These are phyloP conservation scores for Magnaporthiopsis poae DNA, from an alignment of 2,329 filamentous ascomycete genomes.

Conservation along the genomic window DNA sequence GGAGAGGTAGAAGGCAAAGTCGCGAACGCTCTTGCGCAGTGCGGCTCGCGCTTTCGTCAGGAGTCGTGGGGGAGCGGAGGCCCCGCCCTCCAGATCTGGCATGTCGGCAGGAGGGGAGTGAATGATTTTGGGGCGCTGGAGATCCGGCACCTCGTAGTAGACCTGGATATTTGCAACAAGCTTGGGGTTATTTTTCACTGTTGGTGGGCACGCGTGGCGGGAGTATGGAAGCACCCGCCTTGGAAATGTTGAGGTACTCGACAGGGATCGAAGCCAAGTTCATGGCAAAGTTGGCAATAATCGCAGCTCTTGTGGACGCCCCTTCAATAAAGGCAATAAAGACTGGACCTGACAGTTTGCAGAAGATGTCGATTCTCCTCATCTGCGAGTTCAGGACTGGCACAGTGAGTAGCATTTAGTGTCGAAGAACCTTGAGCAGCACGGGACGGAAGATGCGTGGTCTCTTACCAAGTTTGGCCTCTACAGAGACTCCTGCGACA, in stretches of 20 bases:
- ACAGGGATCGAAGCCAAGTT: slow-evolving; percentile 35
- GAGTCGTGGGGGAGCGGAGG: too few species aligned
- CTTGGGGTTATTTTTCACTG: background rate
- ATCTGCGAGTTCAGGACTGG: slow-evolving; percentile 41
- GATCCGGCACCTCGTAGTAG: slow-evolving; percentile 16
- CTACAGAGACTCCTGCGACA: background rate
- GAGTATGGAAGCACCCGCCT: slow-evolving; percentile 18
- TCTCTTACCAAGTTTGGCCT: background rate
- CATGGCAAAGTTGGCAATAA: slow-evolving; percentile 36
- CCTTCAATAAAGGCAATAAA: slow-evolving; percentile 38
- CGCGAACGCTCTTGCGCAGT: slow-evolving; percentile 8
- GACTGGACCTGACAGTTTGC: slow-evolving; percentile 46
- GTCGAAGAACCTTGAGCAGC: background rate
- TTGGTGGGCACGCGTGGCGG: background rate
- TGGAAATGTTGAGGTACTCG: slow-evolving; percentile 37
- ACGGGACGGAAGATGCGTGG: background rate
- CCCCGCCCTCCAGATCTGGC: too few species aligned
- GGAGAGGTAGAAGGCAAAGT: slow-evolving; percentile 35
- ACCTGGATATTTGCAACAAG: slow-evolving; percentile 12
- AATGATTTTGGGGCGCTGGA: slow-evolving; percentile 7
- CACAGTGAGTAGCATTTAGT: background rate
- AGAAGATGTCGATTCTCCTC: slow-evolving; percentile 48
- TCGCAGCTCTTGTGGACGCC: slow-evolving; percentile 33
- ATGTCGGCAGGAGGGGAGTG: background rate
- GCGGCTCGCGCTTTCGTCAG: background rate